These are phyloP conservation scores for Fusarium secorum DNA, from an alignment of 2,329 filamentous ascomycete genomes.

Conservation along the genomic window DNA sequence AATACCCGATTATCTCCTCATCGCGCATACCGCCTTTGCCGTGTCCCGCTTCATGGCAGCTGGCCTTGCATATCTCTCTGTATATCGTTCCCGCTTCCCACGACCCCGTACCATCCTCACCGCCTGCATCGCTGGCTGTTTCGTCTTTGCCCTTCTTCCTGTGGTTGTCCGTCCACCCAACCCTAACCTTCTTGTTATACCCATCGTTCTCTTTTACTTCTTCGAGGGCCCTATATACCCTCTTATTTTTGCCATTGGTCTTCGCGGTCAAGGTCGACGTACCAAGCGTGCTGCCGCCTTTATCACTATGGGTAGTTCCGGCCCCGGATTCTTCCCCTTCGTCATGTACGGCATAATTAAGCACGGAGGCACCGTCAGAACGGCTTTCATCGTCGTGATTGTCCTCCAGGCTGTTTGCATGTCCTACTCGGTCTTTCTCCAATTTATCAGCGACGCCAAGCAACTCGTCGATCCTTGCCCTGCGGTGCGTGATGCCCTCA, in stretches of 20 bases:
- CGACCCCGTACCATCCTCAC: constrained; percentile 75
- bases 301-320: constrained; percentile 78
- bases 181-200: constrained; percentile 62
- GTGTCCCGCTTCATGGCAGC: constrained; percentile 75
- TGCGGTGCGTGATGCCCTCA: constrained; percentile 30
- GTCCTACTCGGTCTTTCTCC: constrained; percentile 60
- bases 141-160: constrained; percentile 62
- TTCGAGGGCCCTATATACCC: constrained; percentile 86
- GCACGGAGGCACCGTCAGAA: constrained; percentile 65
- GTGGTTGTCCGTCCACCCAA: constrained; percentile 55
- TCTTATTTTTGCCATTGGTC: constrained; percentile 79
- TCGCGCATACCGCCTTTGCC: constrained; percentile 77
- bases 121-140: constrained; percentile 66
- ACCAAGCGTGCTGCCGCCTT: constrained; percentile 81
- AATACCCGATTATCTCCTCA: constrained; percentile 71
- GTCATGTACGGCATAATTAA: constrained; percentile 74
- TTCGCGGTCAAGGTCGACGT: constrained; percentile 80
- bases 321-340: constrained; percentile 78
- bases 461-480: constrained; percentile 51
- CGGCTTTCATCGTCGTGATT: constrained; percentile 70
- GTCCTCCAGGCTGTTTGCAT: constrained; percentile 57
- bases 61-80: constrained; percentile 66
- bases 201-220: constrained; percentile 76
- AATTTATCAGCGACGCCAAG: constrained; percentile 56
- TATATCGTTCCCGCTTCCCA: constrained; percentile 58